Evolutionary conservation across 2,329 filamentous ascomycete genomes (phyloP).

Genomic region (Paraphoma sp.): DNA sequence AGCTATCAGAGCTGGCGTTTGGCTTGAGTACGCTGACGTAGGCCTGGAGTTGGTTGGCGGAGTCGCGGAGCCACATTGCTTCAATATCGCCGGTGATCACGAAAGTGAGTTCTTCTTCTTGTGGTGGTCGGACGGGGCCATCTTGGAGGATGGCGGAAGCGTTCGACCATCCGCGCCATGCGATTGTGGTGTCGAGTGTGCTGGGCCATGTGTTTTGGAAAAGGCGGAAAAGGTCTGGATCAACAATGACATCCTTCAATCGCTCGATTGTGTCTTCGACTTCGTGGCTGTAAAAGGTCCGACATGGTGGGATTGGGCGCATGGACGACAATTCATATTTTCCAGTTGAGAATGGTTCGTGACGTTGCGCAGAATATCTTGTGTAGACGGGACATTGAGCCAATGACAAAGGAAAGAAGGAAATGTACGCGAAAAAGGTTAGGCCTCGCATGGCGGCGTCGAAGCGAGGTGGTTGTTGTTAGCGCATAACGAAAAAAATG

Average conservation of each 20-base stretch:
- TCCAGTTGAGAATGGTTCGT: slow-evolving; percentile 52
- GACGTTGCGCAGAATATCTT: slow-evolving; percentile 47
- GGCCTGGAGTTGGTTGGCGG: slow-evolving; percentile 74
- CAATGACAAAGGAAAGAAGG: slow-evolving; percentile 19
- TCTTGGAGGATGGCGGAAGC: slow-evolving; percentile 40
- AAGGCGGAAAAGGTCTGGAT: slow-evolving; percentile 69
- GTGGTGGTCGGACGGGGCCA: background rate
- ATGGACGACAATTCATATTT: slow-evolving; percentile 53
- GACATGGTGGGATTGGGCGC: slow-evolving; percentile 52
- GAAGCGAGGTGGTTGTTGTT: background rate
- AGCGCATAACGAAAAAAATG: background rate
- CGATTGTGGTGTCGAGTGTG: slow-evolving; percentile 76
- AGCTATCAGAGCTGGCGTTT: slow-evolving; percentile 52
- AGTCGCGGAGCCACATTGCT: slow-evolving; percentile 62
- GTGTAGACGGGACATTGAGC: slow-evolving; percentile 54
- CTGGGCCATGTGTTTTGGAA: slow-evolving; percentile 78
- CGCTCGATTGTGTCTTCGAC: slow-evolving; percentile 50
- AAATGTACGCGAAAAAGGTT: slow-evolving; percentile 6
- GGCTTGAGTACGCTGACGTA: slow-evolving; percentile 66
- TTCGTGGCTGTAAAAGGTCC: slow-evolving; percentile 52
- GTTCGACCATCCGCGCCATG: slow-evolving; percentile 68
- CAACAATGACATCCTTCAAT: slow-evolving; percentile 47
- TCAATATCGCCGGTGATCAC: slow-evolving; percentile 65
- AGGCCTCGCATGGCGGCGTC: slow-evolving; percentile 13
- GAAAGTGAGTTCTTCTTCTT: slow-evolving; percentile 61